Base-by-base conservation (phyloP, 345 rosid genomes). In the Eutrema heterophyllum region DNA sequence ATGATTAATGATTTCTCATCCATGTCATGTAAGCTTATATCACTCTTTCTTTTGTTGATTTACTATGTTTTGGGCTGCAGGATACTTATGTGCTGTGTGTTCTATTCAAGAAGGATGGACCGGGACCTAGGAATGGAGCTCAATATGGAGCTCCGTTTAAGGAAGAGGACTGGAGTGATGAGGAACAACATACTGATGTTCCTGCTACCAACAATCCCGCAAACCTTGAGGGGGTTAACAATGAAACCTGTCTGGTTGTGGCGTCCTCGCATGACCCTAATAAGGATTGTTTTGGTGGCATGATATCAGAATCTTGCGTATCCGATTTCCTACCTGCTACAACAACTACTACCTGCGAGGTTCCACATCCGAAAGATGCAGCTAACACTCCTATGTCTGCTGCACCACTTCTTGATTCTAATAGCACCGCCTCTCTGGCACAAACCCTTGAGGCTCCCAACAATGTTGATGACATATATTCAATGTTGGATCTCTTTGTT, bases 41-140 rank as follows among this genome's bases (percentile, higher is more conserved):
- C 21, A 18, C 29, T 24, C 46, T 38, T 3, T 70, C 12, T 21
- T 61, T 45, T 18, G 13, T 39, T 68, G 30, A 49, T 6, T 77
- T 8, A 38, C 11, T 21, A 4, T 64, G 57, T 59, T 72, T 10
- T 67, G 62, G 7, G 5, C 44, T 78, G 70, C 84, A 91, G 97
- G 99, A 95, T 58, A 87, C 91, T 74, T 95, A 82, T 81, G 97
- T 89, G 56, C 88, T 95, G 50, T 95, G 89, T 74, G 93, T 91
- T 75, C 83, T 85, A 36, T 95, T 33, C 79, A 95, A 91, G 69
- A 95, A 95, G 78, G 91, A 97, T 79, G 99, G 99, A 51, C 88
- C 96, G 46, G 97, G 99, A 65, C 99, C 99, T 13, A 89, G 93
- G 78, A 89, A 95, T 61, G 98, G 98, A 49, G 97, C 89, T 78